Percentiles rank a stretch among this genome's conserved stretches.
phyloP scores from a whole-genome alignment of 2,329 filamentous ascomycete species.

The Cercospora beticola region DNA sequence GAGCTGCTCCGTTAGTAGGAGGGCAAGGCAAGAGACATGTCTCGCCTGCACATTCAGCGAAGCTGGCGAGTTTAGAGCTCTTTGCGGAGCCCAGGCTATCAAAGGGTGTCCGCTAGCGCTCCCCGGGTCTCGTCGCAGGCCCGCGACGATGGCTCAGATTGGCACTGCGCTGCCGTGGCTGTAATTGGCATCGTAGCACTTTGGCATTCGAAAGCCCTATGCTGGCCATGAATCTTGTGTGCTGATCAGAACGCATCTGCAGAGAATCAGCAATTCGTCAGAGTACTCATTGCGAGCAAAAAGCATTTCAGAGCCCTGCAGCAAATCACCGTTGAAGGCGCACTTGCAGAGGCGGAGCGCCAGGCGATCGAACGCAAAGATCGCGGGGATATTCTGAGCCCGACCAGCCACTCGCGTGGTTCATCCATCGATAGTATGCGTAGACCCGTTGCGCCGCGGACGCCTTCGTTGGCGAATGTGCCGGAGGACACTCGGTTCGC shows the following conservation, averaged over 20 bases:
- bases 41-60: background rate
- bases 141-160: background rate
- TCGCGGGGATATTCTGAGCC: constrained; percentile 33
- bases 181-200: background rate
- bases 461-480: constrained; percentile 63
- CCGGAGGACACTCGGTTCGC: constrained; percentile 66
- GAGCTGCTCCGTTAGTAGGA: background rate
- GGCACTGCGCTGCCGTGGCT: background rate
- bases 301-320: constrained; percentile 83
- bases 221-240: background rate
- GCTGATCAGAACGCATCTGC: constrained; percentile 14
- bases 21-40: background rate
- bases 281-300: constrained; percentile 73
- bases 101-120: background rate
- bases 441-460: constrained; percentile 60
- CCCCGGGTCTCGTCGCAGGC: background rate
- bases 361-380: constrained; percentile 68
- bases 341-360: constrained; percentile 85
- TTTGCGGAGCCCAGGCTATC: background rate
- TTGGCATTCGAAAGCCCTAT: background rate
- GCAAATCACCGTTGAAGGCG: constrained; percentile 86
- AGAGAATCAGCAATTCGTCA: constrained; percentile 81
- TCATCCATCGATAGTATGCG: constrained; percentile 68
- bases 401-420: constrained; percentile 42
- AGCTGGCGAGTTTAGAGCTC: background rate